phyloP scores from a whole-genome alignment of 2,329 filamentous ascomycete species.

The Aspergillus brunneoviolaceus region DNA sequence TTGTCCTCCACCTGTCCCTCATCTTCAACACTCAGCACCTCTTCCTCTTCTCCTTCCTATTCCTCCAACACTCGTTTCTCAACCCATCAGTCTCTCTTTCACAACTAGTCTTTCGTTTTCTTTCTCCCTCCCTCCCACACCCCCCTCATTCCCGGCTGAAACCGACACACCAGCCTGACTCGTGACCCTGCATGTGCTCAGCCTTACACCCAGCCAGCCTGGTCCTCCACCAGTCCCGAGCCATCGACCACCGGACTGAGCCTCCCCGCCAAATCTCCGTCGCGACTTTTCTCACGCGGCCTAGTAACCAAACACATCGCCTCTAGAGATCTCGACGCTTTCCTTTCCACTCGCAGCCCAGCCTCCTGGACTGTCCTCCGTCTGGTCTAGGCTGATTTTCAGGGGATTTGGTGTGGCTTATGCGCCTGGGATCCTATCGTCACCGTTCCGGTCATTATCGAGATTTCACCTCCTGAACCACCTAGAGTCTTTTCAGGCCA shows the following conservation, averaged over 20 bases:
- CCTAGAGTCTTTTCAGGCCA: neutral
- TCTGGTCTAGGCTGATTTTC: conserved; percentile 8
- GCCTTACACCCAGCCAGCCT: conserved; percentile 16
- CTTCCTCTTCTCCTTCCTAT: conserved; percentile 1
- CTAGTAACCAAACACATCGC: conserved; percentile 15
- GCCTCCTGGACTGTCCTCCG: neutral
- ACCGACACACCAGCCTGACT: neutral
- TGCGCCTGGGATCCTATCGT: conserved; percentile 9
- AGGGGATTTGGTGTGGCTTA: conserved; percentile 15
- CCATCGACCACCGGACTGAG: conserved; percentile 21
- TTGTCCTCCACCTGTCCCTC: neutral
- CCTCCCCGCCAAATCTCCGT: conserved; percentile 18
- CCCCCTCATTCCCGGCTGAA: neutral
- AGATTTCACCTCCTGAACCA: conserved; percentile 17
- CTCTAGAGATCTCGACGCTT: neutral
- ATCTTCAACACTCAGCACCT: conserved; percentile 1
- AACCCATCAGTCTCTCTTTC: no score
- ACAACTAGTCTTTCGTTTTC: neutral
- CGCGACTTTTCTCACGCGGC: conserved; percentile 23
- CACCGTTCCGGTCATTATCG: conserved; percentile 7
- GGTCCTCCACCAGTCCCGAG: conserved; percentile 4
- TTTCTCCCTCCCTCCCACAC: neutral
- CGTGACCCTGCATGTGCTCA: conserved; percentile 18
- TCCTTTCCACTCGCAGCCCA: conserved; percentile 1
- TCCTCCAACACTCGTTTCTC: conserved; percentile 10